Evolutionary conservation across 1,139 yeast species (phyloP).

Genomic region (Blastobotrys proliferans): DNA sequence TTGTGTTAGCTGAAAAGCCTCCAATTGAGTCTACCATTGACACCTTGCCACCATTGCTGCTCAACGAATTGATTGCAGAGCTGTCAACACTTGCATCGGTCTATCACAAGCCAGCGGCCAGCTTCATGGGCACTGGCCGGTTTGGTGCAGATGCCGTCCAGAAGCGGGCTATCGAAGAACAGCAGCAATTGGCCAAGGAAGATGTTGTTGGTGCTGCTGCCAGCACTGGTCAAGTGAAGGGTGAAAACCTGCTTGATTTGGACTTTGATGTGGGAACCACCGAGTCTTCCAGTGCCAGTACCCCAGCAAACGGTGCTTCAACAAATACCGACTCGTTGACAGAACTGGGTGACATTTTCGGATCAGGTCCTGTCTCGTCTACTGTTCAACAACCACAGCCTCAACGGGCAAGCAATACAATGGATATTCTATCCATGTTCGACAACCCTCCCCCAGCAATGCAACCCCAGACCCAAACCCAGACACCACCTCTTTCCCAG

Average conservation of each 20-base stretch:
- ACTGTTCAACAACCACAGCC: constrained; percentile 21
- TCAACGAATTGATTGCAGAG: constrained; percentile 67
- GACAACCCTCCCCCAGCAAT: constrained; percentile 18
- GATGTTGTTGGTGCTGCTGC: constrained; percentile 61
- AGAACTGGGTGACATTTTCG: constrained; percentile 34
- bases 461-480: constrained; percentile 1
- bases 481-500: not conserved
- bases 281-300: constrained; percentile 23
- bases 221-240: constrained; percentile 39
- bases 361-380: constrained; percentile 30
- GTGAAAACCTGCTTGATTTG: constrained; percentile 82
- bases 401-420: constrained; percentile 23
- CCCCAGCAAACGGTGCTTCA: constrained; percentile 22
- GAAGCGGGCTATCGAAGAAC: constrained; percentile 65
- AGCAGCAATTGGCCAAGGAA: constrained; percentile 69
- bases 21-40: constrained; percentile 70
- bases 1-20: constrained; percentile 62
- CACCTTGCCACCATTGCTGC: constrained; percentile 60
- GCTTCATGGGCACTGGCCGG: constrained; percentile 52
- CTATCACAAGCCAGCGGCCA: constrained; percentile 76
- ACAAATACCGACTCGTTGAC: constrained; percentile 24
- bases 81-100: constrained; percentile 85
- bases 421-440: constrained; percentile 33
- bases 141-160: constrained; percentile 43
- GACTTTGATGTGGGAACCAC: constrained; percentile 49